Conservation (phyloP, 768 basidiomycete species). For the Boletus vermiculosoides region DNA sequence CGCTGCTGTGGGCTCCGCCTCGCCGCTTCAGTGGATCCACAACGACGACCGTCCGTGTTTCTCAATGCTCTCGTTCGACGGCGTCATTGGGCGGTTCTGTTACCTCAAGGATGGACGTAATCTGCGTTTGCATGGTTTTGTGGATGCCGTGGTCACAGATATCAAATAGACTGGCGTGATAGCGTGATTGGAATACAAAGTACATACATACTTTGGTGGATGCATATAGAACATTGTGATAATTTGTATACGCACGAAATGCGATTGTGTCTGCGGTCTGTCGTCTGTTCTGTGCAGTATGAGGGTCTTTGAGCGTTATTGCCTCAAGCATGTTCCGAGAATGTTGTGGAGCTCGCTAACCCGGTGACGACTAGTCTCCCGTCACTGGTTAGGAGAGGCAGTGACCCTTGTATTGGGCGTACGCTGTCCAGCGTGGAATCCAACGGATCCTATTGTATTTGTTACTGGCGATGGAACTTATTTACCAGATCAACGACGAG, state of each 20-base stretch:
- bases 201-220: not conserved
- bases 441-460: too few species aligned
- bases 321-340: too few species aligned
- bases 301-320: too few species aligned
- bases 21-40: not conserved
- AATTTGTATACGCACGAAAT: not conserved
- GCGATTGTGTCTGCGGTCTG: not conserved
- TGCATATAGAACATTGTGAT: not conserved
- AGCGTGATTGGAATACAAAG: not conserved
- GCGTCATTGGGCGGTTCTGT: slow-evolving; percentile 1
- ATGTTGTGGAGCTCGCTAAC: too few species aligned
- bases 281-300: too few species aligned
- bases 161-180: not conserved
- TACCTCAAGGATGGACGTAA: not conserved
- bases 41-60: not conserved
- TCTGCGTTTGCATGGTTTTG: not conserved
- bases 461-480: too few species aligned
- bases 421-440: too few species aligned
- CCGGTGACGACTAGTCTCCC: too few species aligned
- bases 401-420: too few species aligned
- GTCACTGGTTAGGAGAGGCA: too few species aligned
- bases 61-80: slow-evolving; percentile 1
- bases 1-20: not conserved
- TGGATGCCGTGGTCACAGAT: not conserved
- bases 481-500: too few species aligned